These are phyloP conservation scores for Barnettozyma botsteinii DNA, from an alignment of 805 yeast genomes.

Conservation along the genomic window DNA sequence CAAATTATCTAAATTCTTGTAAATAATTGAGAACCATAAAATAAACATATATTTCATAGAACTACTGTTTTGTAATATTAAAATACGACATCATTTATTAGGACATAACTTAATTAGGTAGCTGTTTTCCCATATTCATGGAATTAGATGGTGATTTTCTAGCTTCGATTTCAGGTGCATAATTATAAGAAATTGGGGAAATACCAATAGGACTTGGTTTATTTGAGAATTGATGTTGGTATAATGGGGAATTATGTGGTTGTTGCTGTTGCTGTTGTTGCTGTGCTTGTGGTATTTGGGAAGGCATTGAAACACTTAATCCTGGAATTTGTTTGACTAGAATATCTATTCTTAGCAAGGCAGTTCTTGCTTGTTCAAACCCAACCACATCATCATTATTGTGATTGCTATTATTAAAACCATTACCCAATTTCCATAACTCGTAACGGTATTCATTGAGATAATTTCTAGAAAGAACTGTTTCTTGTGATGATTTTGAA, in stretches of 20 bases:
- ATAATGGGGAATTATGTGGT: constrained; percentile 4
- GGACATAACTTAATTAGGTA: no score
- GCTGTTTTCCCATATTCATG: not conserved
- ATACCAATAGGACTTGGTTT: constrained; percentile 1
- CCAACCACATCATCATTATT: not conserved
- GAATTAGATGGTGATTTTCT: constrained; percentile 1
- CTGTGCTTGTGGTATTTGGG: constrained; percentile 28
- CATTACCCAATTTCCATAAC: constrained; percentile 61
- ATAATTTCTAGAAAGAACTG: constrained; percentile 56
- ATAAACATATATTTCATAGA: not conserved
- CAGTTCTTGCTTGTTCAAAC: constrained; percentile 59
- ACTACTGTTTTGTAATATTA: no score
- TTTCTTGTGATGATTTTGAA: constrained; percentile 55
- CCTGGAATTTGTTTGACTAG: constrained; percentile 75
- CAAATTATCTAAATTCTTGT: constrained; percentile 32
- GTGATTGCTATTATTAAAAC: not conserved
- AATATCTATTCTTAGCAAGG: constrained; percentile 65
- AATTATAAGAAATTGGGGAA: constrained; percentile 11
- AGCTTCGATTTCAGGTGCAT: constrained; percentile 11
- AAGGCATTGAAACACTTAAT: not conserved
- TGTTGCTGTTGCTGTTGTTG: constrained; percentile 10
- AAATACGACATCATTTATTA: no score
- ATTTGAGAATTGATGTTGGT: constrained; percentile 5
- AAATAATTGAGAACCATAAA: constrained; percentile 8
- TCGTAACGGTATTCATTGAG: constrained; percentile 74